Base-by-base conservation (phyloP, 768 basidiomycete species). In the Suillus lakei region DNA sequence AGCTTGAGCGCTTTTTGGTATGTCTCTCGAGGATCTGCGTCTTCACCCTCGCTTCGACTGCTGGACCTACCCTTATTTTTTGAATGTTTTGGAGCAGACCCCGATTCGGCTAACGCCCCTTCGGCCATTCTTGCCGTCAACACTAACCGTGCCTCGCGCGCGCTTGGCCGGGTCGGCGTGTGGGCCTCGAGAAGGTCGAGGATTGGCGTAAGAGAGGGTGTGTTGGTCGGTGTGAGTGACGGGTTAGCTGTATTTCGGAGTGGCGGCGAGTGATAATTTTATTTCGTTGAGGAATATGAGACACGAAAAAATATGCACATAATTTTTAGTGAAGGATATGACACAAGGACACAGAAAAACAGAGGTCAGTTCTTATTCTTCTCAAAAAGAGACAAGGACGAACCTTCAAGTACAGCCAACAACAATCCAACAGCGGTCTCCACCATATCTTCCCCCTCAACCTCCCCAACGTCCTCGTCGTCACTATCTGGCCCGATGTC, bases 1-100 rank as follows among this genome's bases (percentile, higher is more conserved):
- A 96, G 85, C 68, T 90, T 91, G 21, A 98, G 82, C 3, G 96
- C 94, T 69, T 91, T 90, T 71, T 95, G 94, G 76, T 98, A 99
- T 8, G 81, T 85, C 56, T 88, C 88, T 62, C 88, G 88, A 5
- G 86, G 78, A 21, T 70, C 70, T 43, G 26, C 21, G 4, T 41
- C 28, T 12, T 21, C 39, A 13, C 41, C 36, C 76, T 75, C 65
- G 84, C 82, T 54, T 84, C 79, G 59, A 75, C 77, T 5, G 61
- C 66, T 3, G 12, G 39, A 21, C 12, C 66, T 71, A 12, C 74
- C 77, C 6, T 64, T 67, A n/a, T 65, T 73, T 23, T 61, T 64
- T 48, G 64, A 68, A 21, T 60, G 60, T 36, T 69, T 68, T 12
- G 71, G 60, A 8, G 70, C 30, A 54, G 32, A n/a, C 26, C 62